phyloP scores from a whole-genome alignment of 768 basidiomycete genomes.

The Neoboletus magnificus region DNA sequence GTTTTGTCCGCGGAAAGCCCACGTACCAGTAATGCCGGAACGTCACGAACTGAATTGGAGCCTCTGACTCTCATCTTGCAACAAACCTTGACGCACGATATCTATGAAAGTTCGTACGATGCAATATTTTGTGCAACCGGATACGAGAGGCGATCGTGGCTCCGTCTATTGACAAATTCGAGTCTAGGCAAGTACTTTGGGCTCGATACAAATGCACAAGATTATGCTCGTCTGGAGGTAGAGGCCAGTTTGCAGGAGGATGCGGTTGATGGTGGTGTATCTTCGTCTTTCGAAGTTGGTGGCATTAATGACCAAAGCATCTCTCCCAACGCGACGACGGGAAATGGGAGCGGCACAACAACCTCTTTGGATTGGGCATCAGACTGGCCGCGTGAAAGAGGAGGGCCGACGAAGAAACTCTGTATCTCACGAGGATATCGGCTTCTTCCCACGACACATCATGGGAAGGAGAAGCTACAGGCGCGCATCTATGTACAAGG shows the following conservation, averaged over 20 bases:
- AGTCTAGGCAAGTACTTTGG: slow-evolving; percentile 38
- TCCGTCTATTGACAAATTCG: slow-evolving; percentile 40
- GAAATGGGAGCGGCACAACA: slow-evolving; percentile 10
- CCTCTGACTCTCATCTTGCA: slow-evolving; percentile 31
- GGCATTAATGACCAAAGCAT: neutral
- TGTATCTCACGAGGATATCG: slow-evolving; percentile 43
- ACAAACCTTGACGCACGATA: slow-evolving; percentile 35
- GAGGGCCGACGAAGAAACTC: slow-evolving; percentile 3
- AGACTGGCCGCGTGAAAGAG: slow-evolving; percentile 21
- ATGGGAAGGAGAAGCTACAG: slow-evolving; percentile 5
- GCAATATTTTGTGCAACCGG: slow-evolving; percentile 52
- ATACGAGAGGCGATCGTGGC: slow-evolving; percentile 49
- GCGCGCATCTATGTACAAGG: slow-evolving; percentile 38
- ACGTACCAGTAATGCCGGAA: neutral
- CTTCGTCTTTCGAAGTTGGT: slow-evolving; percentile 4
- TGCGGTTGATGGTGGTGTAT: neutral
- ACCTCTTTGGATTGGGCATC: slow-evolving; percentile 16
- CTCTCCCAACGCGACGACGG: neutral
- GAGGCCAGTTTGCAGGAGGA: slow-evolving; percentile 1
- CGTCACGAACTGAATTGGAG: neutral
- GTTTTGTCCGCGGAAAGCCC: slow-evolving; percentile 31
- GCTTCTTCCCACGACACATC: slow-evolving; percentile 31
- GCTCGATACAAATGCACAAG: slow-evolving; percentile 15
- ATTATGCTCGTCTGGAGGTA: slow-evolving; percentile 7
- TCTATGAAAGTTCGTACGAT: slow-evolving; percentile 39